A percentile compares a stretch with the other conserved stretches of the same genome.
Evolutionary conservation across 371 early-diverging fungal species (phyloP).

Genomic region (Conidiobolus incongruus): DNA sequence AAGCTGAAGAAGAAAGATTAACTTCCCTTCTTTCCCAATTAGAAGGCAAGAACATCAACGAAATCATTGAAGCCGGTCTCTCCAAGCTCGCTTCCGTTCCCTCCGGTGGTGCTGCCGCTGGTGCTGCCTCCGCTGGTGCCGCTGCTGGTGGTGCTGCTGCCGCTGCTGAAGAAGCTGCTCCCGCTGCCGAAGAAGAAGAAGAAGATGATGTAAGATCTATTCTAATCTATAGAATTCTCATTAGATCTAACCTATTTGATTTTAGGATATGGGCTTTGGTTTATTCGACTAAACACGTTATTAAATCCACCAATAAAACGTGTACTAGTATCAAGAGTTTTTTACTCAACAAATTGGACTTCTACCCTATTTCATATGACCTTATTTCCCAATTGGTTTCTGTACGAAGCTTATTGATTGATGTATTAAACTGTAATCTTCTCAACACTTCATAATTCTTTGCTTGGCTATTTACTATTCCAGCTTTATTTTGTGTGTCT

Average conservation of each 20-base stretch:
- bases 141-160: constrained; percentile 14
- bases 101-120: constrained; percentile 58
- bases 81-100: constrained; percentile 87
- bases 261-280: constrained; percentile 25
- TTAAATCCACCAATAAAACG: too few species aligned
- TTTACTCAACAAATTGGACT: too few species aligned
- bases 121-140: constrained; percentile 17
- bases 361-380: too few species aligned
- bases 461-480: too few species aligned
- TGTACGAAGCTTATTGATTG: too few species aligned
- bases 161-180: constrained; percentile 11
- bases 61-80: constrained; percentile 60
- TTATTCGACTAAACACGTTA: constrained; percentile 21
- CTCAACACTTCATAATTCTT: too few species aligned
- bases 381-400: too few species aligned
- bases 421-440: too few species aligned
- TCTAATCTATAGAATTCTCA: too few species aligned
- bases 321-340: too few species aligned
- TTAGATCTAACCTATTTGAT: not conserved
- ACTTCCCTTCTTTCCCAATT: constrained; percentile 55
- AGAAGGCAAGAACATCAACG: constrained; percentile 68
- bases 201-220: constrained; percentile 15
- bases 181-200: constrained; percentile 20
- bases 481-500: too few species aligned
- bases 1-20: constrained; percentile 62